Percentiles rank a stretch among this genome's conserved stretches.
These are phyloP conservation scores for Pleurotus tuoliensis DNA, from an alignment of 768 basidiomycete genomes.

Conservation along the genomic window DNA sequence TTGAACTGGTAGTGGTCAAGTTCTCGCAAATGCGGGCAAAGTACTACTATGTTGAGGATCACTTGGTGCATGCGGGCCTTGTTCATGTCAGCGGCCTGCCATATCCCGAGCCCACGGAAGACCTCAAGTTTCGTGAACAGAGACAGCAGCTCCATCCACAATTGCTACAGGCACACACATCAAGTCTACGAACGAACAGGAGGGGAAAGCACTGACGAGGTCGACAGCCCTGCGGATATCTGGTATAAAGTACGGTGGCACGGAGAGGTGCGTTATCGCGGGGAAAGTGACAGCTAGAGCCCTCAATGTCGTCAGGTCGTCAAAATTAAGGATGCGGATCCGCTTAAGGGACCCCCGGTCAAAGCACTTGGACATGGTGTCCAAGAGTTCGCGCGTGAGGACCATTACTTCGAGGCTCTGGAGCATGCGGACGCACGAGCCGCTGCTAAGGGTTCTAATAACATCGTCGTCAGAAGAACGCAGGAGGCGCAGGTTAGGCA, in stretches of 20 bases:
- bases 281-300: conserved; percentile 31
- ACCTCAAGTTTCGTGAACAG: conserved; percentile 39
- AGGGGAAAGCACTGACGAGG: conserved; percentile 18
- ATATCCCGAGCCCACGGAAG: conserved; percentile 39
- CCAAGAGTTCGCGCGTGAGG: conserved; percentile 13
- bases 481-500: conserved; percentile 38
- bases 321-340: background rate
- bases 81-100: conserved; percentile 33
- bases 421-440: background rate
- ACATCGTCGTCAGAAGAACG: conserved; percentile 28
- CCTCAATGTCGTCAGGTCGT: conserved; percentile 1
- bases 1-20: conserved; percentile 37
- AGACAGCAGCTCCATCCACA: conserved; percentile 37
- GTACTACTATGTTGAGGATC: conserved; percentile 33
- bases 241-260: conserved; percentile 26
- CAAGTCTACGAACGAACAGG: background rate
- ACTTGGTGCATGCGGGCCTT: conserved; percentile 37
- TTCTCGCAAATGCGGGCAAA: conserved; percentile 37
- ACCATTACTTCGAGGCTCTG: conserved; percentile 2
- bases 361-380: background rate
- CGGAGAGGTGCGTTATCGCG: conserved; percentile 35
- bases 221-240: conserved; percentile 19
- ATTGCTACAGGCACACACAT: conserved; percentile 21
- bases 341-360: background rate
- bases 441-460: conserved; percentile 24